Base-by-base conservation (phyloP, 495 filamentous ascomycete species). In the Neurospora discreta region DNA sequence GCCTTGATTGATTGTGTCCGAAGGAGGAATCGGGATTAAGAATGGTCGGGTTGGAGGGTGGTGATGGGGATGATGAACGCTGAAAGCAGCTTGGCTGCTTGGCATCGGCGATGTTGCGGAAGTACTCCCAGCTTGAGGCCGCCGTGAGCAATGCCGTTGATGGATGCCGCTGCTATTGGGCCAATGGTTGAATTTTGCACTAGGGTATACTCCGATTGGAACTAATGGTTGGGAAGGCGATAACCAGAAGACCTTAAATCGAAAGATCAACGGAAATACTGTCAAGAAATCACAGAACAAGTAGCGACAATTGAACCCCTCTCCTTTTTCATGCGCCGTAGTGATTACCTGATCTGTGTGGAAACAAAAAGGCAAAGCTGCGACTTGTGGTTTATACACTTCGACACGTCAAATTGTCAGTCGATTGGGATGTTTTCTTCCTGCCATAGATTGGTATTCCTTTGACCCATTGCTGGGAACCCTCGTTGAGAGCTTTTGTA, bases 81-180 rank as follows among this genome's bases (percentile, higher is more conserved):
- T 46, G 43, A 46, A 46, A 10, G 43, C 1, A 11, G 43, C 18
- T 10, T 26, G 26, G 23, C 30, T n/a, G 30, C 46, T 5, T 15
- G 46, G 46, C 46, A 13, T 60, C 46, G 23, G 46, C 46, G 46
- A 60, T 26, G 13, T 26, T 60, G 23, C 23, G 13, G 13, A 76
- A 76, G 69, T 76, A 75, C 13, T 73, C 75, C 44, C 43, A 70
- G 60, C 38, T 23, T 16, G 41, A 72, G 73, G 5, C 73, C 58
- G 15, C 18, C 13, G 39, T 39, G 3, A n/a, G 42, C 33, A 65
- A 76, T 23, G 4, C 71, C 68, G 20, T 74, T 73, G 23, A 40
- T 58, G 40, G 60, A 42, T 39, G 68, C 20, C 18, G 73, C n/a
- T 20, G 75, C 68, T 20, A 76, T 38, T 7, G 39, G 11, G 15